These are phyloP conservation scores for Schrenkiella parvula DNA, from an alignment of 345 rosid genomes.

Conservation along the genomic window DNA sequence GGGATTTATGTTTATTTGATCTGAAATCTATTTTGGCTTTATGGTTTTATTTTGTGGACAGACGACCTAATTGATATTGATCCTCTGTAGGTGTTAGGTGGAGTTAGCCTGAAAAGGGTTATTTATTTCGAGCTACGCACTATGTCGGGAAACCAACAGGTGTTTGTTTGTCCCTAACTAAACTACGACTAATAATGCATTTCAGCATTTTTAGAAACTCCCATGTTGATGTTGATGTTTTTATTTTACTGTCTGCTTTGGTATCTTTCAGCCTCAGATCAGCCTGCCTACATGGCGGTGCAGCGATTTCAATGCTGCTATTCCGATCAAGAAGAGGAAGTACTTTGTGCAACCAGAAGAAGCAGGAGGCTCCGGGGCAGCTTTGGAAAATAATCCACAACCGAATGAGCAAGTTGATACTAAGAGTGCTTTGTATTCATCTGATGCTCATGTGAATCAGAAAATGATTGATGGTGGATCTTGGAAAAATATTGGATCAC, in stretches of 20 bases:
- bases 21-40: not conserved
- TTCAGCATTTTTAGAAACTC: not conserved
- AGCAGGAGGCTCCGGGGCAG: conserved; percentile 27
- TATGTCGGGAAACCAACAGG: conserved; percentile 59
- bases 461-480: not conserved
- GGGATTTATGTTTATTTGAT: not conserved
- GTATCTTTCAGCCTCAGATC: conserved; percentile 48
- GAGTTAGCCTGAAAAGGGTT: conserved; percentile 17
- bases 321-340: conserved; percentile 89
- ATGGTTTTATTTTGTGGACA: not conserved
- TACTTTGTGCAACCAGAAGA: conserved; percentile 41
- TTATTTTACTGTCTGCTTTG: conserved; percentile 18
- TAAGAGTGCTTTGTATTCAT: conserved; percentile 29
- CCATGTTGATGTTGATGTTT: not conserved
- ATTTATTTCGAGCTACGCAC: conserved; percentile 35
- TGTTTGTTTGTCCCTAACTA: conserved; percentile 22
- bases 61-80: not conserved
- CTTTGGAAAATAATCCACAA: conserved; percentile 14
- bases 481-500: not conserved
- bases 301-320: conserved; percentile 51
- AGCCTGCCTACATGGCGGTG: conserved; percentile 43
- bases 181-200: not conserved
- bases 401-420: conserved; percentile 26
- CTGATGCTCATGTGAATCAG: conserved; percentile 25
- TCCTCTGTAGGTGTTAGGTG: conserved; percentile 25